Conservation (phyloP, 176 grass and related monocot genomes). For the Phragmites australis region DNA sequence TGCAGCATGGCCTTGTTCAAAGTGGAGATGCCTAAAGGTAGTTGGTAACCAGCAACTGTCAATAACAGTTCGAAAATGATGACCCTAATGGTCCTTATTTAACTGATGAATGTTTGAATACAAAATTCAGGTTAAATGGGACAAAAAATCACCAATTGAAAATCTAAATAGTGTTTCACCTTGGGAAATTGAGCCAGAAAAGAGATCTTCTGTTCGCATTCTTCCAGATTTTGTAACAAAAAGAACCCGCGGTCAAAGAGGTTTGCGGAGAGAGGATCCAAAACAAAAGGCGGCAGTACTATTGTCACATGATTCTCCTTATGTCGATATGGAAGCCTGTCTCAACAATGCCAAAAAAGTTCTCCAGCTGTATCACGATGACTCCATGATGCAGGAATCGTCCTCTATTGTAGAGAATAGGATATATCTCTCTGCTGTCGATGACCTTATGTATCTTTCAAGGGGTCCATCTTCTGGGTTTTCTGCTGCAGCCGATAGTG, state of each 20-base stretch:
- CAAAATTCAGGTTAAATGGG: conserved; percentile 8
- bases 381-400: background rate
- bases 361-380: background rate
- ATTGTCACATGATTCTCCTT: background rate
- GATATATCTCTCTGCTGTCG: conserved; percentile 12
- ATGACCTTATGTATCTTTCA: conserved; percentile 16
- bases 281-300: background rate
- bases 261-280: background rate
- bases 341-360: background rate
- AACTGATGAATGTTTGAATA: background rate
- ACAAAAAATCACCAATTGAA: background rate
- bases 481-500: background rate
- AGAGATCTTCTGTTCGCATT: background rate
- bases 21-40: conserved; percentile 16
- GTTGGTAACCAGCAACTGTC: background rate
- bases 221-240: background rate
- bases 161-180: background rate
- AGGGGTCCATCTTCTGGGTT: background rate
- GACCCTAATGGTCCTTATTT: background rate
- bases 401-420: background rate
- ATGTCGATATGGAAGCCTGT: background rate
- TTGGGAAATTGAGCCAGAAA: background rate
- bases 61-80: background rate
- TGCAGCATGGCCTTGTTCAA: conserved; percentile 20
- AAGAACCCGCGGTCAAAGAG: background rate